Evolutionary conservation across 257 asterid genomes (phyloP).

Genomic region (Ophiorrhiza pumila): DNA sequence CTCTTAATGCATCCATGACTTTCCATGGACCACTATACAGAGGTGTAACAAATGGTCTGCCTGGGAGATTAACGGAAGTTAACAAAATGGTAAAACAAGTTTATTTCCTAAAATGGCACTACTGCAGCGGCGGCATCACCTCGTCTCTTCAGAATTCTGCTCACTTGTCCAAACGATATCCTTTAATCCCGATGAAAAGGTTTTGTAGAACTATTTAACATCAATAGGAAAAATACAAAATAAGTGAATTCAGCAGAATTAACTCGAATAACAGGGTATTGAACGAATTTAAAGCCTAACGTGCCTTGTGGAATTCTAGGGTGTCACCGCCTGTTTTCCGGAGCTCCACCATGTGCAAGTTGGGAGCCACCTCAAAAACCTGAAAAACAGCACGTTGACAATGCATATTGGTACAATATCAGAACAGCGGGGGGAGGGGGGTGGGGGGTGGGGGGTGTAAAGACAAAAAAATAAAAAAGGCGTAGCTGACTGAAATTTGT

Average conservation of each 20-base stretch:
- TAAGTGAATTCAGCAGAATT: neutral
- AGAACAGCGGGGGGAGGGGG: too few relatives aligned
- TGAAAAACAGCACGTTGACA: conserved; percentile 20
- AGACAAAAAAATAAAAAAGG: neutral
- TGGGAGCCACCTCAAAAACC: conserved; percentile 91
- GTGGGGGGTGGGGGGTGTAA: too few relatives aligned
- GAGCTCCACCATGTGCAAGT: conserved; percentile 79
- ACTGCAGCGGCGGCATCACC: conserved; percentile 19
- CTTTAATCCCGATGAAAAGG: conserved; percentile 62
- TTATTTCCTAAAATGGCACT: neutral
- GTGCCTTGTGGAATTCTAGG: conserved; percentile 79
- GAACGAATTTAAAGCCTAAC: conserved; percentile 13
- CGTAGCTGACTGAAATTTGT: neutral
- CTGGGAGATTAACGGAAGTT: neutral
- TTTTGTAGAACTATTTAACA: conserved; percentile 56
- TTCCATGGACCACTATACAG: neutral
- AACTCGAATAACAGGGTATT: neutral
- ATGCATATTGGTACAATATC: neutral
- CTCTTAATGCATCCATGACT: neutral
- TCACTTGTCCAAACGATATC: conserved; percentile 70
- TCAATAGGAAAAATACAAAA: neutral
- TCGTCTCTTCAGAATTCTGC: conserved; percentile 33
- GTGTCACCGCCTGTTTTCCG: conserved; percentile 82
- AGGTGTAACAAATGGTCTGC: too few relatives aligned
- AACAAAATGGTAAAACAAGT: neutral